Base-by-base conservation (phyloP, 352 stramenopile genomes). In the Globisporangium parvum region DNA sequence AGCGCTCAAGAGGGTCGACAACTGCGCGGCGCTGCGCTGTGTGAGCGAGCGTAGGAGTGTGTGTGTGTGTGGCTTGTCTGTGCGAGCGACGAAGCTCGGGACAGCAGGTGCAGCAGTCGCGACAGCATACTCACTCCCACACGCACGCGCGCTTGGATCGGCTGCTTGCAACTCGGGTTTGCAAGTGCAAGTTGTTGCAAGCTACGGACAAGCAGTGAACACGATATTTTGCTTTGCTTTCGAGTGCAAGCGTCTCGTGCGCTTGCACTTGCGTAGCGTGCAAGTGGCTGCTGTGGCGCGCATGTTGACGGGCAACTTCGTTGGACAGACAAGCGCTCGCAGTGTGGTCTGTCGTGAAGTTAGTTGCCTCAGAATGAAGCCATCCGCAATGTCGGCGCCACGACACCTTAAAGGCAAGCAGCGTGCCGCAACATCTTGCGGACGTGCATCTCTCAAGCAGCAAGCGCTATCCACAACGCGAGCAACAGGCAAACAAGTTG, bases 141-240 rank as follows among this genome's bases (percentile, higher is more conserved):
- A 14, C 1, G 31, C 31, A 37, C 31, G 31, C n/a, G n/a, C n/a
- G n/a, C n/a, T n/a, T n/a, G n/a, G n/a, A n/a, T n/a, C n/a, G n/a
- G n/a, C n/a, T n/a, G n/a, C n/a, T n/a, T 20, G 39, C 39, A 44
- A 44, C 14, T 35, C 20, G 12, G n/a, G n/a, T n/a, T 45, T n/a
- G 6, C n/a, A 47, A 31, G 8, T 18, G 48, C 9, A 4, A 23
- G 20, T 20, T 35, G 31, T 37, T 37, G 31, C 31, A 37, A 37
- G 31, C 31, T n/a, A n/a, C 37, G 31, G 33, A 42, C 6, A 37
- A 48, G 15, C n/a, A 47, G 47, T 33, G 37, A 60, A 60, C 45
- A 59, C 37, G 44, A 39, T 47, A 49, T 65, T 66, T 52, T 42
- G 28, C 47, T 53, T 50, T 48, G 20, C 42, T 51, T 51, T 59